Evolutionary conservation across 306 rosid species (phyloP), one percentile per base, ranked within the genome.

Genomic region (Phaseolus lunatus): DNA sequence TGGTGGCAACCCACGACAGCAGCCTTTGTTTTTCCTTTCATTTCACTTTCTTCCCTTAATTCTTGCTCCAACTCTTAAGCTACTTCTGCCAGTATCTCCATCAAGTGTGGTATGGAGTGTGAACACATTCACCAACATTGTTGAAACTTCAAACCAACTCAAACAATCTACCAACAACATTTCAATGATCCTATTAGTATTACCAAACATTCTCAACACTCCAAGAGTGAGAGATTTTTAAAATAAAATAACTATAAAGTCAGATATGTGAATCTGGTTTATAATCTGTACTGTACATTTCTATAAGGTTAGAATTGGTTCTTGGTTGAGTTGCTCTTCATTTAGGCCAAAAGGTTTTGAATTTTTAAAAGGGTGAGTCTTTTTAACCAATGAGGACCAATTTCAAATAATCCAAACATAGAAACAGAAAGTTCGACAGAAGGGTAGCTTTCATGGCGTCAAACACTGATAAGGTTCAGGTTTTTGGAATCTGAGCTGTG

Each of bases 381-480:
- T 56, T 29, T 56, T 23, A 54, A 73, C 53, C 62, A 80, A 65
- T 49, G 73, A 81, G 70, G 76, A 80, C 35, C 83, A 35, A 20
- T 74, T 75, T 81, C 41, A 76, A 24, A 79, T 66, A 69, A 77
- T 69, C 62, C 50, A 19, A 48, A 22, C 52, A 13, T 74, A 80
- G 67, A 77, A 80, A 80, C 80, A 57, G 81, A 78, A 77, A 75
- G 82, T 82, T 79, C 33, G 37, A 48, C 61, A 53, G 89, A 80
- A 82, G 76, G 78, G 89, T 82, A 76, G 85, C 87, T 90, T 77
- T 88, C 91, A 84, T 64, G 79, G 84, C 81, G 75, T 77, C 63
- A 75, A 68, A 66, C 39, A 78, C 81, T 80, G 72, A 79, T 70
- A 58, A 87, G 52, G 79, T 66, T 80, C 72, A 64, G 24, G 81